Conservation (phyloP, 371 early-diverging fungal species). For the Smittium culicis region DNA sequence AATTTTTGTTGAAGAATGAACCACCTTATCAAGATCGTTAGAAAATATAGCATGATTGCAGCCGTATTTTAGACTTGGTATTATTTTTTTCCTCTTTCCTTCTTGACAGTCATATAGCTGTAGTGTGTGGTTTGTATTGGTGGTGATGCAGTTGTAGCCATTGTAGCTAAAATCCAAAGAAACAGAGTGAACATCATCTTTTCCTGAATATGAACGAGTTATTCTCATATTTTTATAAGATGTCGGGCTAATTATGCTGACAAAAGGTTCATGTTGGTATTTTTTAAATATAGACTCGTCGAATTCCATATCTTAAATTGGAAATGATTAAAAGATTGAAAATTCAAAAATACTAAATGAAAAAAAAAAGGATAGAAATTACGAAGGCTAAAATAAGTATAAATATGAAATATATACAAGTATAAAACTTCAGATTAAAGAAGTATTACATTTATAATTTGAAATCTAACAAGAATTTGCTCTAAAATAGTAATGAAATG, state of each 20-base stretch:
- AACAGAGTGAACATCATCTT: neutral
- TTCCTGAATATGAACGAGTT: neutral
- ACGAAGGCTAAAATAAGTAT: no score
- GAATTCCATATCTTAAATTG: no score
- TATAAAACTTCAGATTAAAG: no score
- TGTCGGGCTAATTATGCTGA: neutral
- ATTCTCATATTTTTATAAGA: constrained; percentile 9
- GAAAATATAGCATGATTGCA: constrained; percentile 72
- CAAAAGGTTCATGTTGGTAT: neutral
- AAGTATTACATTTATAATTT: no score
- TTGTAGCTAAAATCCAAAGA: neutral
- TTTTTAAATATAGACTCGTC: no score
- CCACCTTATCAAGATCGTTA: constrained; percentile 51
- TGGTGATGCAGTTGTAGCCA: neutral
- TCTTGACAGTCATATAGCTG: constrained; percentile 9
- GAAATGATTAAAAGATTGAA: no score
- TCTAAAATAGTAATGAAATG: no score
- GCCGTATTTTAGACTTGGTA: constrained; percentile 73
- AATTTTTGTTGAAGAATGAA: constrained; percentile 85
- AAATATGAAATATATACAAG: no score
- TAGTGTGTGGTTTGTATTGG: neutral
- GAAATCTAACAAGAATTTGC: no score
- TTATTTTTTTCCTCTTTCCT: constrained; percentile 50
- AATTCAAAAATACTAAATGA: no score
- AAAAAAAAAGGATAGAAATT: no score